A percentile compares a stretch with the other conserved stretches of the same genome.
Evolutionary conservation across 768 basidiomycete species (phyloP).

Genomic region (Auricularia auricula-judae): DNA sequence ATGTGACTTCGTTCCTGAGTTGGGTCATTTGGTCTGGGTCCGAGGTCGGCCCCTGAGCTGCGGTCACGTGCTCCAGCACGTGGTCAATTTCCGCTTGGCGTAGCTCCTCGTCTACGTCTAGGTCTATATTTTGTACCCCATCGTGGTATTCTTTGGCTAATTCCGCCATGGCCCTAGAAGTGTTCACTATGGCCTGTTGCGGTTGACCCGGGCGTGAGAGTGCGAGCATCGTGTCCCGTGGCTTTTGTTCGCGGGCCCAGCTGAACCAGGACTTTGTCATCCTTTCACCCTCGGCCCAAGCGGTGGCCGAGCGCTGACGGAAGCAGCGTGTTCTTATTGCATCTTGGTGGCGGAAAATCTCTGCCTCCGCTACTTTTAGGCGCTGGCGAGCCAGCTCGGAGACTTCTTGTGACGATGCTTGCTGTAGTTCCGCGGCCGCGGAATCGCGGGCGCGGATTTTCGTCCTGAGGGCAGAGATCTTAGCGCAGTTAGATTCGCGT

Average conservation of each 20-base stretch:
- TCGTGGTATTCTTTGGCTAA: background rate
- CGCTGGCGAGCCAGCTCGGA: too few relatives aligned
- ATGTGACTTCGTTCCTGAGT: background rate
- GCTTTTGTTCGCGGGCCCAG: background rate
- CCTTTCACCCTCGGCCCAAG: background rate
- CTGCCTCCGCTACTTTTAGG: too few relatives aligned
- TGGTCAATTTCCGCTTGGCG: background rate
- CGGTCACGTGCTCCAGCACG: background rate
- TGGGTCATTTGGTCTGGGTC: background rate
- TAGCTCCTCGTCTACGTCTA: background rate
- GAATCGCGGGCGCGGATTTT: too few relatives aligned
- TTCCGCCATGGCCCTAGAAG: background rate
- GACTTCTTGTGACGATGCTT: too few relatives aligned
- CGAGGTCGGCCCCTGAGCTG: background rate
- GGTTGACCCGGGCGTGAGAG: background rate
- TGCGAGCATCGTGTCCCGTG: background rate
- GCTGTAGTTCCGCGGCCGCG: too few relatives aligned
- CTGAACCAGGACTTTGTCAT: background rate
- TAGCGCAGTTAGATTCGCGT: too few relatives aligned
- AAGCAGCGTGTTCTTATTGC: too few relatives aligned
- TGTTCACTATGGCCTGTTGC: background rate
- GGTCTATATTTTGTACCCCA: background rate
- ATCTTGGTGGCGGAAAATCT: too few relatives aligned
- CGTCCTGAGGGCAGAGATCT: too few relatives aligned
- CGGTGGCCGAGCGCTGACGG: too few relatives aligned